Base-by-base conservation (phyloP, 345 rosid genomes). In the Eucalyptus melliodora region DNA sequence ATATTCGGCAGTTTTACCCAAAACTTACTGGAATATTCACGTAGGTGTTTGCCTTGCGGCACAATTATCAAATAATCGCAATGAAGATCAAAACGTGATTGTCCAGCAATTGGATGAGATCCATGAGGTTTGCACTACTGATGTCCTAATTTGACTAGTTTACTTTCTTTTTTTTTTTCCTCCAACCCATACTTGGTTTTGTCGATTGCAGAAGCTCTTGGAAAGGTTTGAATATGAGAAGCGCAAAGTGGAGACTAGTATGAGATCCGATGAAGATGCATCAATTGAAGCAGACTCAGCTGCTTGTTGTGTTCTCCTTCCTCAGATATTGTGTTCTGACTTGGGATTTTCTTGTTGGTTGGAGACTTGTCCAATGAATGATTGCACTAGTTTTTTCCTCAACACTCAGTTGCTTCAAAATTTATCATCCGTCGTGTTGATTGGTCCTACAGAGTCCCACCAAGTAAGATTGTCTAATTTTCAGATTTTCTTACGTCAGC, bases 31-130 rank as follows among this genome's bases (percentile, higher is more conserved):
- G n/a, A 44, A 44, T 86, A 27, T 42, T 86, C 85, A 87, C 89
- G 56, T 88, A 97, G 99, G 99, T 87, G 93, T 95, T 90, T 94
- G 96, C 94, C 94, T 97, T 94, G 95, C 97, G 88, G 93, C 95
- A 16, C 92, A 93, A 91, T 93, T 97, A 77, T 92, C 94, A 37
- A 93, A 91, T 89, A 91, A 92, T 86, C 90, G 90, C 80, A 92
- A 89, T 56, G 91, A 91, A 88, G 95, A 93, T 87, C 86, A 88
- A 89, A 90, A 89, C 88, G 92, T 34, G 24, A 44, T 92, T 92
- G 90, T 89, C 81, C 91, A 92, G 90, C 94, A 94, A 86, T 88
- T 97, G 90, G 94, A 94, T 92, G 97, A 95, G 89, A 95, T 97
- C 89, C 80, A 91, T 88, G 93, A 94, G 98, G 99, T 97, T 92